Base-by-base conservation (phyloP, 331 rosid species). In the Acacia pycnantha region DNA sequence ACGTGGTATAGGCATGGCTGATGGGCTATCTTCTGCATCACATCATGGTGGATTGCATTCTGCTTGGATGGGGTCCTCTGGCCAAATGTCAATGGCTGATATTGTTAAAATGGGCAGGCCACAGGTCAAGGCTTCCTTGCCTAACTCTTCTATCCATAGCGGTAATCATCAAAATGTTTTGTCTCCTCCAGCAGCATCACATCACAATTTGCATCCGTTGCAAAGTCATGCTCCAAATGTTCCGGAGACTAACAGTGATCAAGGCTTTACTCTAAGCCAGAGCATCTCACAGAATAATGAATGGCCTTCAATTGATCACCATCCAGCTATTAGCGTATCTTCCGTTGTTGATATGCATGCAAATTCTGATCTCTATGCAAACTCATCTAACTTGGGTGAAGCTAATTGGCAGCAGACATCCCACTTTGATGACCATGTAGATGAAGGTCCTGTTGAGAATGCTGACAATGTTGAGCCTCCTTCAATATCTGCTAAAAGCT, bases 61-160 rank as follows among this genome's bases (percentile, higher is more conserved):
- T 84, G 79, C 95, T 74, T 96, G 99, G 99, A 35, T 19, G 62
- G 89, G 87, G 67, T 88, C 80, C 73, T 92, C 94, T 3, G 99
- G 98, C 77, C 99, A 94, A 82, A 91, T 91, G 74, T 96, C 99
- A 40, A 94, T 96, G 99, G 99, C 98, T 76, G 99, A 96, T 81
- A 92, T 96, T 87, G 99, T 96, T 73, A 94, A 92, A 90, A 96
- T 82, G 98, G 99, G 99, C 73, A 92, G 93, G 84, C 97, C 98
- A 11, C 97, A 93, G 53, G 78, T 82, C 68, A 92, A 90, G 94
- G 81, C 83, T 77, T 79, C 94, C 3, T 4, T 73, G 79, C 86
- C 88, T 41, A 88, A 88, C 84, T 66, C 94, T 59, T 85, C 94
- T 53, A 82, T 80, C 77, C 92, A 91, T 71, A 70, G 82, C 75